phyloP scores from a whole-genome alignment of 2,329 filamentous ascomycete genomes.

The Cryphonectria radicalis region DNA sequence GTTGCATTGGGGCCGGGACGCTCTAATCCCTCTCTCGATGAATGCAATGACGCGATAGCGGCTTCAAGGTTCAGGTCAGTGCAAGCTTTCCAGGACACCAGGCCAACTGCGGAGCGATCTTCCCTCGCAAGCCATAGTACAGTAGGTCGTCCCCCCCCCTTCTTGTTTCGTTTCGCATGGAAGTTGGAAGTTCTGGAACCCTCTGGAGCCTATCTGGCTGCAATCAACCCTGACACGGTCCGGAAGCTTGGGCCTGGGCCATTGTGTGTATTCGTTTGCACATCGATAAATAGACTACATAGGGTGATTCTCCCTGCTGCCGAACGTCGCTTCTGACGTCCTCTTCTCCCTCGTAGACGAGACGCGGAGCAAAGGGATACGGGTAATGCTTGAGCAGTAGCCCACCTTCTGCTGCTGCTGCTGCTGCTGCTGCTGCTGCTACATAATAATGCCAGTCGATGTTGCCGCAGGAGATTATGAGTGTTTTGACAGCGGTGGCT shows the following conservation, averaged over 20 bases:
- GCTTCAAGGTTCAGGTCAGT: constrained; percentile 19
- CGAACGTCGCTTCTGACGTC: background rate
- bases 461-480: constrained; percentile 6
- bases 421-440: background rate
- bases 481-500: constrained; percentile 27
- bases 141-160: constrained; percentile 4
- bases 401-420: background rate
- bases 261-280: constrained; percentile 1
- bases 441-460: constrained; percentile 9
- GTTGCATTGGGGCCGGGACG: constrained; percentile 11
- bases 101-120: constrained; percentile 20
- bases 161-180: constrained; percentile 25
- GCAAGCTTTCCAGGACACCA: constrained; percentile 21
- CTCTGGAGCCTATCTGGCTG: constrained; percentile 14
- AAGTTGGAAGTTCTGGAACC: constrained; percentile 17
- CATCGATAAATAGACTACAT: background rate
- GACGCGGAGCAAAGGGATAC: background rate
- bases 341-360: background rate
- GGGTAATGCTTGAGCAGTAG: background rate
- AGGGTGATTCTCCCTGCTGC: background rate
- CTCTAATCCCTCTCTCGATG: background rate
- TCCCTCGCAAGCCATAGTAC: background rate
- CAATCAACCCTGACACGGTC: constrained; percentile 20
- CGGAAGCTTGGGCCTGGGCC: constrained; percentile 14
- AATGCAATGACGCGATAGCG: background rate